These are phyloP conservation scores for Yamadazyma oceani DNA, from an alignment of 1,139 yeast genomes.

Conservation along the genomic window DNA sequence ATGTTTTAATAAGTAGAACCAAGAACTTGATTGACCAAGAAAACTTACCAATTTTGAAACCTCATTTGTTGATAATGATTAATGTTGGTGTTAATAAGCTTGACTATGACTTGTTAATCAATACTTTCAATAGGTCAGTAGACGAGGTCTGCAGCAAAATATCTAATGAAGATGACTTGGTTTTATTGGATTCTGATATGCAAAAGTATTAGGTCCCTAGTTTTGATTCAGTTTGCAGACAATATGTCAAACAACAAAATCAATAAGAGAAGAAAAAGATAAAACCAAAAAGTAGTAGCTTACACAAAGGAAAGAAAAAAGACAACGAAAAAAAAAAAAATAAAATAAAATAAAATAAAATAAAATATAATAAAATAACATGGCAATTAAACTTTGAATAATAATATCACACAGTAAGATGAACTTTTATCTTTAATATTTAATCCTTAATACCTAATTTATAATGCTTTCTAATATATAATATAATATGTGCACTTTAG, in stretches of 20 bases:
- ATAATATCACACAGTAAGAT: neutral
- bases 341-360: neutral
- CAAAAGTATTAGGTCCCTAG: constrained; percentile 6
- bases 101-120: constrained; percentile 44
- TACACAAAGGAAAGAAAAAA: neutral
- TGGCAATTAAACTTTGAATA: too few species aligned
- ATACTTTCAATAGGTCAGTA: constrained; percentile 19
- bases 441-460: constrained; percentile 5
- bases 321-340: neutral
- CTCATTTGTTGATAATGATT: constrained; percentile 64
- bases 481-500: neutral
- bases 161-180: constrained; percentile 6
- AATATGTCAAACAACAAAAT: neutral
- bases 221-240: neutral
- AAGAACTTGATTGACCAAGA: constrained; percentile 74
- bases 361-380: neutral
- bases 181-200: constrained; percentile 9
- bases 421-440: constrained; percentile 1
- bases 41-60: constrained; percentile 65
- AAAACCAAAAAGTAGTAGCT: neutral
- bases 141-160: constrained; percentile 17
- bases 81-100: constrained; percentile 52
- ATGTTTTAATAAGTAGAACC: constrained; percentile 67
- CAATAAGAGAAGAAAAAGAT: neutral
- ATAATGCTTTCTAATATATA: neutral